A percentile compares a stretch with the other conserved stretches of the same genome.
Evolutionary conservation across 2,329 filamentous ascomycete genomes (phyloP).

Genomic region (Trichoderma koningii): DNA sequence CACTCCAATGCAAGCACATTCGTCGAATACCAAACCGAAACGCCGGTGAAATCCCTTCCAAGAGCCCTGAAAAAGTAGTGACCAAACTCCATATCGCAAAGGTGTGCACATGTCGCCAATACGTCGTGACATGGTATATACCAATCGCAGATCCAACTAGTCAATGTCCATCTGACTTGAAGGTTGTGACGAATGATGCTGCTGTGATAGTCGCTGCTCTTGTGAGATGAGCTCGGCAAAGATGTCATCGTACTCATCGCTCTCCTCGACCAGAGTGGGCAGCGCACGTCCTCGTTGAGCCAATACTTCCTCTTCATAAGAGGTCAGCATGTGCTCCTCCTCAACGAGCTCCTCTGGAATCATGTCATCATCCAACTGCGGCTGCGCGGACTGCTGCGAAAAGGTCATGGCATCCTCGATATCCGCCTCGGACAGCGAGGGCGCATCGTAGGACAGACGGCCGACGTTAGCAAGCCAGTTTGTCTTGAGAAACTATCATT

Average conservation of each 20-base stretch:
- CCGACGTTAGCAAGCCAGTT: slow-evolving; percentile 40
- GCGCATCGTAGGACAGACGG: slow-evolving; percentile 41
- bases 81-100: slow-evolving; percentile 14
- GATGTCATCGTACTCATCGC: slow-evolving; percentile 63
- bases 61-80: slow-evolving; percentile 19
- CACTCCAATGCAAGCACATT: slow-evolving; percentile 26
- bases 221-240: slow-evolving; percentile 52
- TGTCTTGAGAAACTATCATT: slow-evolving; percentile 41
- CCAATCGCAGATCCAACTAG: slow-evolving; percentile 36
- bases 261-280: slow-evolving; percentile 42
- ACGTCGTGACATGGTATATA: slow-evolving; percentile 21
- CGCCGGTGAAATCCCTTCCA: slow-evolving; percentile 31
- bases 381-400: slow-evolving; percentile 33
- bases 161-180: slow-evolving; percentile 53
- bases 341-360: slow-evolving; percentile 56
- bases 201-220: slow-evolving; percentile 32
- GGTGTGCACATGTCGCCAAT: neutral
- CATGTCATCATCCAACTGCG: slow-evolving; percentile 46
- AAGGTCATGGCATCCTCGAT: slow-evolving; percentile 53
- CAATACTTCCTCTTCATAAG: slow-evolving; percentile 42
- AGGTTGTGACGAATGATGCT: slow-evolving; percentile 27
- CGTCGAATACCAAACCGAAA: slow-evolving; percentile 29
- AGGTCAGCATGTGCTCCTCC: slow-evolving; percentile 58
- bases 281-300: slow-evolving; percentile 38
- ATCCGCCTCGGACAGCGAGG: slow-evolving; percentile 51